Conservation (phyloP, 257 asterid genomes). For the Forsythia viridissima region DNA sequence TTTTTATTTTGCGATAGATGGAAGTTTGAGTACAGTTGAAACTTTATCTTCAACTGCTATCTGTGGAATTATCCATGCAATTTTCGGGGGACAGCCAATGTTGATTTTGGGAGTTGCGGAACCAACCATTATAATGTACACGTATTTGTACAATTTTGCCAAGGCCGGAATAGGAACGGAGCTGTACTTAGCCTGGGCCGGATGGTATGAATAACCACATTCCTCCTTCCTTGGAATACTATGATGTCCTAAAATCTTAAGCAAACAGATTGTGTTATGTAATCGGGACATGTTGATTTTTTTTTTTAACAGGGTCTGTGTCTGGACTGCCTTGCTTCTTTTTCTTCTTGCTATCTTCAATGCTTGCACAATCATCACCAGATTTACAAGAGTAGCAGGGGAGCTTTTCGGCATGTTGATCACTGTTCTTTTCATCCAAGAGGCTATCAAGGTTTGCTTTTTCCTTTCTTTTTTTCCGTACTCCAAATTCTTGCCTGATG, state of each 20-base stretch:
- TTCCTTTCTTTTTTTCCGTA: not conserved
- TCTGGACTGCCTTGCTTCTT: slow-evolving; percentile 56
- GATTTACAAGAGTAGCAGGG: slow-evolving; percentile 91
- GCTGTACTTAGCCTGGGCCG: slow-evolving; percentile 87
- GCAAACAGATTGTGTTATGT: not conserved
- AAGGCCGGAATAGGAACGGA: slow-evolving; percentile 57
- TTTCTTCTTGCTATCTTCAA: slow-evolving; percentile 57
- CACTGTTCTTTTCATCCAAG: slow-evolving; percentile 81
- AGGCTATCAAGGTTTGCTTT: slow-evolving; percentile 71
- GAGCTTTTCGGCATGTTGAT: slow-evolving; percentile 95
- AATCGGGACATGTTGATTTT: not conserved
- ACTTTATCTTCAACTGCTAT: slow-evolving; percentile 86
- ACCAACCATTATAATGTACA: slow-evolving; percentile 90
- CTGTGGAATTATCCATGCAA: slow-evolving; percentile 80
- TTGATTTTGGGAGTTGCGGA: slow-evolving; percentile 93
- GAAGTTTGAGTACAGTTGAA: slow-evolving; percentile 51
- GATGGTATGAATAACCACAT: slow-evolving; percentile 52
- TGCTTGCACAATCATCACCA: slow-evolving; percentile 50
- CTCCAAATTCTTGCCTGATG: not conserved
- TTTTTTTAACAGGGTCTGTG: slow-evolving; percentile 52
- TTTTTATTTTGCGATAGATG: slow-evolving; percentile 25
- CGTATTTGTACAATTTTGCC: slow-evolving; percentile 67
- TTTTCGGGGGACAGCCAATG: slow-evolving; percentile 88
- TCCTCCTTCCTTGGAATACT: not conserved
- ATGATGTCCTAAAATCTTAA: not conserved